Evolutionary conservation across 352 stramenopile genomes (phyloP), one percentile per base, ranked within the genome.

Genomic region (Globisporangium paddicum): DNA sequence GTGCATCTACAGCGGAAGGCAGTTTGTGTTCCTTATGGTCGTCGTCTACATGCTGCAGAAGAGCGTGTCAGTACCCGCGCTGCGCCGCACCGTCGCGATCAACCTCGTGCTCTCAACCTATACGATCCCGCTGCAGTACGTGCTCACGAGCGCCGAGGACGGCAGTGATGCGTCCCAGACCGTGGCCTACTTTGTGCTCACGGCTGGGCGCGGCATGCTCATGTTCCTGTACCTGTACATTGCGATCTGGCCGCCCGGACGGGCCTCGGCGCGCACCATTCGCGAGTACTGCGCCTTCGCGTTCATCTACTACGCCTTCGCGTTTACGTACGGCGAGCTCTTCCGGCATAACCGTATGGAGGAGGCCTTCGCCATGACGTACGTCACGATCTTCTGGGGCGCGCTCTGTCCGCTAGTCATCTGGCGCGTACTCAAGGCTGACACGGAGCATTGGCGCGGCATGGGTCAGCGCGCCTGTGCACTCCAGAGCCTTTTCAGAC

Each of bases 391-490:
- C 18, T 32, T 62, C 13, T 75, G 66, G 58, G 67, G 49, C 16
- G 47, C 47, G 4, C 26, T 54, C 28, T 73, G 69, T 25, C 85
- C 85, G 6, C 62, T 90, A 8, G 71, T 89, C 9, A 79, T 92
- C 55, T 91, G 79, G 81, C 70, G 81, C 54, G 68, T 91, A n/a
- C 66, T 93, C 13, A 76, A 73, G 25, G 82, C 82, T 3, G 82
- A 93, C 48, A 93, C 82, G 8, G 72, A 76, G 48, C 70, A 93
- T 55, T 93, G 82, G 82, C 71, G 82, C 25, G 80, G 82, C 2
- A 60, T 93, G 1, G 78, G 79, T 14, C 61, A 71, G 34, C 77
- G 81, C 34, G 83, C 81, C 0, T 77, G 79, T 10, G 60, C 60
- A 10, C 35, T 79, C 1, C 69, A 82, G 55, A 51, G 13, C 2